Conservation (phyloP, 2,329 filamentous ascomycete genomes). For the Bipolaris cookei region DNA sequence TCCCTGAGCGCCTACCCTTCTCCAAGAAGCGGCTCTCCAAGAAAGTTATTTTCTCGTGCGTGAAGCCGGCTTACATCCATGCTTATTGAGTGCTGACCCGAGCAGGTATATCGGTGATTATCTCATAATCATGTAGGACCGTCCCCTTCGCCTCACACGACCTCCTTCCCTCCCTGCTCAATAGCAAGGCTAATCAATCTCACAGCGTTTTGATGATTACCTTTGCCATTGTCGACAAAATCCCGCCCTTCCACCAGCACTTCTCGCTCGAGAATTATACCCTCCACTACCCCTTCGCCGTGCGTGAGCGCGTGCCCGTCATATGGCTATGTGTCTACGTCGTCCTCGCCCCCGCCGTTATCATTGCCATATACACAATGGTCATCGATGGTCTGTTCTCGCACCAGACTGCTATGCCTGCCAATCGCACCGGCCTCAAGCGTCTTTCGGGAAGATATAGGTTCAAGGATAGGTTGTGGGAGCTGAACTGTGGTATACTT, state of each 20-base stretch:
- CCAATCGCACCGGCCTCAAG: slow-evolving; percentile 36
- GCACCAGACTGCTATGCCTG: slow-evolving; percentile 50
- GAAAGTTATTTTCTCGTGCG: slow-evolving; percentile 61
- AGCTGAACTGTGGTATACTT: slow-evolving; percentile 65
- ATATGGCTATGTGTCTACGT: slow-evolving; percentile 57
- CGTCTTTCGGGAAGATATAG: slow-evolving; percentile 55
- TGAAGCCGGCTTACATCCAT: slow-evolving; percentile 14
- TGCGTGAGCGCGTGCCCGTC: slow-evolving; percentile 62
- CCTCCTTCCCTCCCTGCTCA: slow-evolving; percentile 39
- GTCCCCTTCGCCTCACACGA: slow-evolving; percentile 38
- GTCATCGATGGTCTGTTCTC: slow-evolving; percentile 66
- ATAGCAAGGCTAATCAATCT: slow-evolving; percentile 16
- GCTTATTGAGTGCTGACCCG: slow-evolving; percentile 25
- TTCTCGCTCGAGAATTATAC: slow-evolving; percentile 64
- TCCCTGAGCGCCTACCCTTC: slow-evolving; percentile 58
- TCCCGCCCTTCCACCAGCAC: slow-evolving; percentile 63
- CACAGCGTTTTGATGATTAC: slow-evolving; percentile 58
- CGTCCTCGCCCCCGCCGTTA: slow-evolving; percentile 55
- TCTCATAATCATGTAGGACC: slow-evolving; percentile 62
- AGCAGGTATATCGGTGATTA: slow-evolving; percentile 64
- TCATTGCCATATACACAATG: slow-evolving; percentile 63
- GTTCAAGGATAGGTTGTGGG: slow-evolving; percentile 65
- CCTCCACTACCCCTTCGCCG: slow-evolving; percentile 64
- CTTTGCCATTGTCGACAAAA: slow-evolving; percentile 61
- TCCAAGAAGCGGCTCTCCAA: slow-evolving; percentile 60